Evolutionary conservation across 257 asterid species (phyloP).

Genomic region (Nicotiana otophora): DNA sequence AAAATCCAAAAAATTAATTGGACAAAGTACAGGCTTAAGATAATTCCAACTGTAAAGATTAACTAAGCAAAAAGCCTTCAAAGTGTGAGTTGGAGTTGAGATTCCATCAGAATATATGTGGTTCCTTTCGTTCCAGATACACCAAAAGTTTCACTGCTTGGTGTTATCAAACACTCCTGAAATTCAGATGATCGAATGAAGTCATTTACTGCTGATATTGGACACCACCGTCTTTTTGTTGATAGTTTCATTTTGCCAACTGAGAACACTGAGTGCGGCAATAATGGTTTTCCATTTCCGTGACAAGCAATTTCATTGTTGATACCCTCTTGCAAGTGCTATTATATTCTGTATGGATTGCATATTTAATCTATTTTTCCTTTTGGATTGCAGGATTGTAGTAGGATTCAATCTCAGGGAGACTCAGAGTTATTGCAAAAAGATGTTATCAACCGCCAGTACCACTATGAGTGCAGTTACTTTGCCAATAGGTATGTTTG

Average conservation of each 20-base stretch:
- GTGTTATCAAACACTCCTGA: neutral
- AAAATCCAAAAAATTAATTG: too few species aligned
- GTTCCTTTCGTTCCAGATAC: too few species aligned
- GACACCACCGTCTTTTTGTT: neutral
- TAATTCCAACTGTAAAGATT: too few species aligned
- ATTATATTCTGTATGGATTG: neutral
- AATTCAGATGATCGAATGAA: neutral
- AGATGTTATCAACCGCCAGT: constrained; percentile 36
- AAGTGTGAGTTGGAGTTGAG: too few species aligned
- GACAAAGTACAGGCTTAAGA: too few species aligned
- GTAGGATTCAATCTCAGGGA: neutral
- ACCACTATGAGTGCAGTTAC: constrained; percentile 27
- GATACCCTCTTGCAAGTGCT: neutral
- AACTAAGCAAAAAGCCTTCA: too few species aligned
- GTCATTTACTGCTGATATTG: neutral
- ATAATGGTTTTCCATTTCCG: neutral
- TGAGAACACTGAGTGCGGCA: neutral
- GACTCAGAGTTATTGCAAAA: constrained; percentile 8
- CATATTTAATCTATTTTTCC: neutral
- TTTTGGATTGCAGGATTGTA: neutral
- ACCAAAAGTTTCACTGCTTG: too few species aligned
- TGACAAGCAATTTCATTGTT: neutral
- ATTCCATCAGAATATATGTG: too few species aligned
- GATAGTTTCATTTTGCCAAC: neutral
- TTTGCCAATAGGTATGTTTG: constrained; percentile 28